Percentiles rank a stretch among this genome's conserved stretches.
phyloP scores from a whole-genome alignment of 441 rosid genomes.

The Syzygium syzygioides region DNA sequence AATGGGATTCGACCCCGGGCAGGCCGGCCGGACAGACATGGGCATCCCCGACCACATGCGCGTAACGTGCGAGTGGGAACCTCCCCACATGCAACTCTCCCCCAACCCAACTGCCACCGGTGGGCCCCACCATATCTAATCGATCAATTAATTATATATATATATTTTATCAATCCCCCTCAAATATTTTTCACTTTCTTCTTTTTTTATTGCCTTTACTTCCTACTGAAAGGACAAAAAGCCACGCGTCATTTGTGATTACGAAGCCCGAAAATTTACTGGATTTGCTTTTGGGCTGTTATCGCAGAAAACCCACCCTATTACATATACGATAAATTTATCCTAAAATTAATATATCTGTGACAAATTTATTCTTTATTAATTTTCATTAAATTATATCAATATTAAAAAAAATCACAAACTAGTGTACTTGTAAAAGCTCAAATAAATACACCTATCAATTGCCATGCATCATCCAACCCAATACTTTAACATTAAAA shows the following conservation, averaged over 20 bases:
- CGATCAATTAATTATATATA: background rate
- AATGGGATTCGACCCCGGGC: background rate
- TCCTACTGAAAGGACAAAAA: background rate
- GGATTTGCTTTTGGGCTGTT: too few relatives aligned
- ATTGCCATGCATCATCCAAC: too few relatives aligned
- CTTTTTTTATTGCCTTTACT: background rate
- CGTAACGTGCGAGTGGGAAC: background rate
- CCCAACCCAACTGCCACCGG: background rate
- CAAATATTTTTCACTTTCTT: background rate
- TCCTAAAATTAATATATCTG: accelerated
- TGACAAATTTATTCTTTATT: too few relatives aligned
- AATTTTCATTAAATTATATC: too few relatives aligned
- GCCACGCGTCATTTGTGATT: background rate
- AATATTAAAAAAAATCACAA: too few relatives aligned
- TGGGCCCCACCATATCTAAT: background rate
- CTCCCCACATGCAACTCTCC: background rate
- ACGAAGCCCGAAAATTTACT: background rate
- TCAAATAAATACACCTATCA: too few relatives aligned
- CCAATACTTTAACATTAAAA: too few relatives aligned
- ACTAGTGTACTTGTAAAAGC: too few relatives aligned
- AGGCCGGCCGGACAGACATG: background rate
- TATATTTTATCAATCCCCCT: background rate
- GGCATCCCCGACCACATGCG: background rate
- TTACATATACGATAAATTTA: too few relatives aligned
- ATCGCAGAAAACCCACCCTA: accelerated